phyloP scores from a whole-genome alignment of 441 rosid genomes.

The Populus hybrid region DNA sequence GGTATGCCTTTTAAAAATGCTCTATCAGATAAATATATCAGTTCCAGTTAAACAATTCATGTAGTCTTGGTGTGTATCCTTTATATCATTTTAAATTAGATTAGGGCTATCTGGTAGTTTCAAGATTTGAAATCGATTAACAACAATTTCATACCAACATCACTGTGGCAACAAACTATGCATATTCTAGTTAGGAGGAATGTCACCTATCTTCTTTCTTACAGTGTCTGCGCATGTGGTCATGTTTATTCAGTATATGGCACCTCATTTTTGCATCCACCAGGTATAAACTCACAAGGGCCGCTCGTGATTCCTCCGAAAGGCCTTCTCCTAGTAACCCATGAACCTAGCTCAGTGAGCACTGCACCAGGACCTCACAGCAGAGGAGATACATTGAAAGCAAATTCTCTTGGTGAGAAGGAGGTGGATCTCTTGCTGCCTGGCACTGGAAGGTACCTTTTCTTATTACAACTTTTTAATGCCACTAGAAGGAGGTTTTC shows the following conservation, averaged over 20 bases:
- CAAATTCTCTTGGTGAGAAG: conserved; percentile 71
- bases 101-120: not conserved
- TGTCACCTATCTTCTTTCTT: not conserved
- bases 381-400: conserved; percentile 81
- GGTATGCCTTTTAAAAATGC: not conserved
- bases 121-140: not conserved
- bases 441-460: conserved; percentile 79
- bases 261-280: conserved; percentile 20
- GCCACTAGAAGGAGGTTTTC: not conserved
- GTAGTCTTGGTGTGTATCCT: not conserved
- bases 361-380: conserved; percentile 91
- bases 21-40: too few species aligned
- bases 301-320: conserved; percentile 70
- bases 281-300: conserved; percentile 47
- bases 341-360: conserved; percentile 72
- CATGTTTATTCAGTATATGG: not conserved
- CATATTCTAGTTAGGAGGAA: not conserved
- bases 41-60: not conserved
- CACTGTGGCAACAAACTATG: not conserved
- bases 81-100: not conserved
- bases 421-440: conserved; percentile 96
- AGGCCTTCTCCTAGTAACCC: conserved; percentile 75
- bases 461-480: not conserved
- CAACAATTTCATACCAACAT: not conserved
- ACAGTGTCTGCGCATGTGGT: not conserved